Percentiles rank a stretch among this genome's conserved stretches.
These are phyloP conservation scores for Diplotaxis tenuifolia DNA, from an alignment of 345 rosid genomes.

Conservation along the genomic window DNA sequence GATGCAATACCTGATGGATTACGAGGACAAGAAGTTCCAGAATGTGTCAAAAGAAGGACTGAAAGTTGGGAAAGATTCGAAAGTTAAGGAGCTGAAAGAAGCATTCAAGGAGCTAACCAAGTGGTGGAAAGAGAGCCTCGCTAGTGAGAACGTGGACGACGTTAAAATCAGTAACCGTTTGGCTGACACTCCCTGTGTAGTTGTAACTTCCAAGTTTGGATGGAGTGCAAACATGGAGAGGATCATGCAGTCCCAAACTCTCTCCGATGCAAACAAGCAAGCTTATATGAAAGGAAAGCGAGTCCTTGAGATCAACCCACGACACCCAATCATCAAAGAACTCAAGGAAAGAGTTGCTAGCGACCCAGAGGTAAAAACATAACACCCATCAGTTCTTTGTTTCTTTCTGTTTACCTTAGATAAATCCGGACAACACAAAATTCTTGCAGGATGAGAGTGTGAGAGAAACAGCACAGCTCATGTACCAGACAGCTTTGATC, in stretches of 20 bases:
- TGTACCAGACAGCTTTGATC: constrained; percentile 91
- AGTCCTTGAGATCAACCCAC: constrained; percentile 91
- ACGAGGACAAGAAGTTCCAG: constrained; percentile 89
- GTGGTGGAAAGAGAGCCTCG: constrained; percentile 87
- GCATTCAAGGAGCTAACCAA: constrained; percentile 90
- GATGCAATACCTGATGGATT: constrained; percentile 99
- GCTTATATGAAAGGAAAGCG: constrained; percentile 95
- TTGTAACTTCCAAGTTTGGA: constrained; percentile 89
- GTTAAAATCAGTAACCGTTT: constrained; percentile 88
- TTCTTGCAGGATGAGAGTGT: constrained; percentile 61
- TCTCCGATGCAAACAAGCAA: constrained; percentile 84
- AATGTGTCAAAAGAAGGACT: constrained; percentile 94
- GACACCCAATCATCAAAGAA: constrained; percentile 95
- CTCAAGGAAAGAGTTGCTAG: constrained; percentile 75
- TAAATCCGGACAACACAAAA: background rate
- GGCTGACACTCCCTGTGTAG: constrained; percentile 93
- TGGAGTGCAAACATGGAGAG: constrained; percentile 99
- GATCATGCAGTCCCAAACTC: constrained; percentile 97
- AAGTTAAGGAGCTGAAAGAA: constrained; percentile 82
- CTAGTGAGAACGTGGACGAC: constrained; percentile 81
- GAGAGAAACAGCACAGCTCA: constrained; percentile 78
- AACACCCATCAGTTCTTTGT: background rate
- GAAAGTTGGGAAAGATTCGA: constrained; percentile 76
- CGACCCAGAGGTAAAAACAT: constrained; percentile 69
- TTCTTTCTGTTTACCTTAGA: background rate